Base-by-base conservation (phyloP, 2,329 filamentous ascomycete species). In the Aspergillus felis region DNA sequence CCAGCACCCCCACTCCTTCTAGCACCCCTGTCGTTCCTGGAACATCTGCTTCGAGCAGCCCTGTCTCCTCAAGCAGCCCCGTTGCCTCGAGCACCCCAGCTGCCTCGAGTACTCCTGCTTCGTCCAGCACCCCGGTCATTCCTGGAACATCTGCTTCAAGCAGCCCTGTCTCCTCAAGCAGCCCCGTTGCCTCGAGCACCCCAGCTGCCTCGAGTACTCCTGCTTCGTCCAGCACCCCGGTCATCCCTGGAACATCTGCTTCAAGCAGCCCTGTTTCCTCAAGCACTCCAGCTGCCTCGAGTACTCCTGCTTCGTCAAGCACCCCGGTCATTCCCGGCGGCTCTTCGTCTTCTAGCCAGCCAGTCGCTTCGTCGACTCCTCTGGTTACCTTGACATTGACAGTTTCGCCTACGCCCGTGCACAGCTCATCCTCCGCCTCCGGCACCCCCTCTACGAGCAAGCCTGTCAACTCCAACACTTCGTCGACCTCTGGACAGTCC, bases 31-130 rank as follows among this genome's bases (percentile, higher is more conserved):
- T 22, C 9, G 12, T 44, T 8, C 54, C 59, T 20, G 60, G 58
- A 1, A 60, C 27, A 28, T 28, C 55, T 35, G 28, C 28, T 10
- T 59, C 66, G 4, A 60, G 54, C 9, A 57, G 53, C 4, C 49
- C 56, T 17, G 54, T 55, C 0, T 59, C 57, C 7, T 38, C 55
- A 1, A 59, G 57, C 9, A 57, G 48, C 22, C 35, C 65, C 1
- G 60, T 51, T 20, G 53, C 51, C 9, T 57, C 57, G 17, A 46
- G 51, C 41, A 22, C 27, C 60, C 1, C 56, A 6, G 32, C 14
- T 35, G 32, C 59, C 5, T 58, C 66, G 4, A 60, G 54, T 4
- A 57, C 55, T 2, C 51, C 56, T n/a, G 52, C 53, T 1, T 60
- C 58, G 6, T 35, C 55, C 14, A 55, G 41, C 32, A 29, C 20